A percentile compares a stretch with the other conserved stretches of the same genome.
These are phyloP conservation scores for Aspergillus fructus DNA, from an alignment of 2,329 filamentous ascomycete genomes.

Conservation along the genomic window DNA sequence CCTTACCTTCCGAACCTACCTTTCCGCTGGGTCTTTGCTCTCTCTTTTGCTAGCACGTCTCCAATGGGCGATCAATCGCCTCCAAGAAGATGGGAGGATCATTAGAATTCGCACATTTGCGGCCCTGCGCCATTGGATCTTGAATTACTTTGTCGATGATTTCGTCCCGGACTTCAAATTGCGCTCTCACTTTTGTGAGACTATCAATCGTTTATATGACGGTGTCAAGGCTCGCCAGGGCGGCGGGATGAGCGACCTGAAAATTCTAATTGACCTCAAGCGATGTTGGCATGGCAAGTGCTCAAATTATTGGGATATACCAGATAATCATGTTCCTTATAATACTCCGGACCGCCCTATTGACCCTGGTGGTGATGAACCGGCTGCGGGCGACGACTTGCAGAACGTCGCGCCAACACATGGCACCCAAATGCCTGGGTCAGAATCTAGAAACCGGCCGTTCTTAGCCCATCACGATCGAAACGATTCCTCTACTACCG, in stretches of 20 bases:
- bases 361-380: conserved; percentile 70
- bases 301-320: conserved; percentile 80
- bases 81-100: conserved; percentile 83
- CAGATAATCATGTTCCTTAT: conserved; percentile 60
- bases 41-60: conserved; percentile 82
- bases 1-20: conserved; percentile 85
- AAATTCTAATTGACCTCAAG: conserved; percentile 90
- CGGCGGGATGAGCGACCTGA: conserved; percentile 65
- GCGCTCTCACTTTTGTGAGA: conserved; percentile 73
- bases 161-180: conserved; percentile 76
- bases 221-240: conserved; percentile 53
- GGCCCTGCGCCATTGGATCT: conserved; percentile 90
- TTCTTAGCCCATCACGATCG: conserved; percentile 30
- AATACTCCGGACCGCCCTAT: conserved; percentile 67
- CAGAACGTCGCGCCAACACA: conserved; percentile 18
- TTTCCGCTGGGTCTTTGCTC: conserved; percentile 73
- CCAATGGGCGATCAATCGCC: conserved; percentile 77
- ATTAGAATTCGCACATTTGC: conserved; percentile 97
- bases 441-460: conserved; percentile 13
- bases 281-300: conserved; percentile 96
- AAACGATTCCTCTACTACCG: conserved; percentile 36
- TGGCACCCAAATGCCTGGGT: conserved; percentile 5
- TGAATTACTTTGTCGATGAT: conserved; percentile 97
- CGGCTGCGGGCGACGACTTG: conserved; percentile 21
- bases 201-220: conserved; percentile 66